A percentile compares a stretch with the other conserved stretches of the same genome.
phyloP scores from a whole-genome alignment of 306 rosid species.

The Prunus davidiana region DNA sequence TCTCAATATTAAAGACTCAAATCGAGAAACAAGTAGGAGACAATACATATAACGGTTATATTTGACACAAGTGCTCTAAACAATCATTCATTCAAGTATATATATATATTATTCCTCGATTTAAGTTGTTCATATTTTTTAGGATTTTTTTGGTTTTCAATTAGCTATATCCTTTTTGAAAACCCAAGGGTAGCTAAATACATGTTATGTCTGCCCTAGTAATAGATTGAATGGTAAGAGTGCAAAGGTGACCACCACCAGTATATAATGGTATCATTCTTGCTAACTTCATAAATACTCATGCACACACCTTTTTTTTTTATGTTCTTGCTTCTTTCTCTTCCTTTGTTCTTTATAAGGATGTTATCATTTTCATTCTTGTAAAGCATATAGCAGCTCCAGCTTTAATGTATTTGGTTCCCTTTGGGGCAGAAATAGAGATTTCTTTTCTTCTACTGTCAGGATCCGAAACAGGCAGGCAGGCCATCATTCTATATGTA shows the following conservation, averaged over 20 bases:
- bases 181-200: neutral
- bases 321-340: neutral
- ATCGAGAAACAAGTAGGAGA: too few species aligned
- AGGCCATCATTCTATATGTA: neutral
- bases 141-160: neutral
- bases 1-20: too few species aligned
- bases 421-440: neutral
- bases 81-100: too few species aligned
- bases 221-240: neutral
- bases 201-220: neutral
- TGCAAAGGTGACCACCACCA: neutral
- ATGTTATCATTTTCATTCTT: slow-evolving; percentile 3
- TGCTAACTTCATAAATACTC: slow-evolving; percentile 46
- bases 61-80: too few species aligned
- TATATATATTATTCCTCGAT: neutral
- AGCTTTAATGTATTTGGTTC: neutral
- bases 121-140: neutral
- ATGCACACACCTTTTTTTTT: slow-evolving; percentile 22
- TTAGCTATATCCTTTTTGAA: neutral
- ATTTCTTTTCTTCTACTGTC: neutral
- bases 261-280: slow-evolving; percentile 29
- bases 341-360: slow-evolving; percentile 7
- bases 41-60: too few species aligned
- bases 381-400: neutral
- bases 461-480: neutral